Percentiles rank a stretch among this genome's conserved stretches.
phyloP scores from a whole-genome alignment of 2,329 filamentous ascomycete genomes.

The Arthrinium puccinioides region DNA sequence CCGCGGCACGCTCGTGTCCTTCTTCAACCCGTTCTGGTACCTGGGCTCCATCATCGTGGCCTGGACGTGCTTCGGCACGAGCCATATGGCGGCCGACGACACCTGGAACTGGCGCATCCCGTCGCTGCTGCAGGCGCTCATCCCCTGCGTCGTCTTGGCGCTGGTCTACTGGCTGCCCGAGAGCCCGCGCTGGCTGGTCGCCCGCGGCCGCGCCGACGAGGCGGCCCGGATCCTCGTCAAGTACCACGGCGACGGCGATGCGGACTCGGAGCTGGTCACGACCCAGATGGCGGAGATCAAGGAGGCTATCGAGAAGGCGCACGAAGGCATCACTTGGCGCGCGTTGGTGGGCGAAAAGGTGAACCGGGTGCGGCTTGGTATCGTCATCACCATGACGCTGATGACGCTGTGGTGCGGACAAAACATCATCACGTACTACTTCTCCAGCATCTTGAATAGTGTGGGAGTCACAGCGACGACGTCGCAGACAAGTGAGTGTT shows the following conservation, averaged over 20 bases:
- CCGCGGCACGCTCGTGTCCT: constrained; percentile 41
- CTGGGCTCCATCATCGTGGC: constrained; percentile 35
- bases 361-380: constrained; percentile 42
- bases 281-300: constrained; percentile 30
- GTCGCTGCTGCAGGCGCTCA: constrained; percentile 35
- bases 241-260: constrained; percentile 27
- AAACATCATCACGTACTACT: constrained; percentile 7
- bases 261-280: constrained; percentile 32
- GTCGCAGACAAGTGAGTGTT: constrained; percentile 19
- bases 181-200: constrained; percentile 36
- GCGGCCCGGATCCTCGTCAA: constrained; percentile 19
- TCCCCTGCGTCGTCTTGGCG: constrained; percentile 26
- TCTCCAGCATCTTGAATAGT: constrained; percentile 4
- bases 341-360: constrained; percentile 23
- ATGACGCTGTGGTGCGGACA: constrained; percentile 39
- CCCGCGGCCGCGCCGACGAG: constrained; percentile 10
- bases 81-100: constrained; percentile 29
- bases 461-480: neutral
- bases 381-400: constrained; percentile 33
- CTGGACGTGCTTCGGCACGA: constrained; percentile 34
- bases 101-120: constrained; percentile 35
- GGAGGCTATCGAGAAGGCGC: constrained; percentile 34
- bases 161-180: constrained; percentile 32
- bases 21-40: constrained; percentile 48
- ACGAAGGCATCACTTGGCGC: constrained; percentile 21